phyloP scores from a whole-genome alignment of 2,329 filamentous ascomycete genomes.

The Fusarium goolgardi region DNA sequence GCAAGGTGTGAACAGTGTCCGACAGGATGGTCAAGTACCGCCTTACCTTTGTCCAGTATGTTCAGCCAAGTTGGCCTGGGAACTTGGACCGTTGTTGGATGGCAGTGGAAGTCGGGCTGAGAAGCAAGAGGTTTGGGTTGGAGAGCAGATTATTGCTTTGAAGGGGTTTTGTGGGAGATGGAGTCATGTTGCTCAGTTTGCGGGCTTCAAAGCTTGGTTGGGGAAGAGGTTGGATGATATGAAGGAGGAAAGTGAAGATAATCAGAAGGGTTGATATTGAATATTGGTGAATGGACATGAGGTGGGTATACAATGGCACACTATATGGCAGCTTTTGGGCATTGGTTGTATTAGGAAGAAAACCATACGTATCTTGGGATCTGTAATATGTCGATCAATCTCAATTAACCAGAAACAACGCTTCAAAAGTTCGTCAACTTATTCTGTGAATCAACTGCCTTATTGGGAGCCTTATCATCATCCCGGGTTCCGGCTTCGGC shows the following conservation, averaged over 20 bases:
- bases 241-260: background rate
- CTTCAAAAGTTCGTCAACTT: constrained; percentile 19
- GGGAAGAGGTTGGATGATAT: constrained; percentile 26
- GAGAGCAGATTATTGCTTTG: constrained; percentile 56
- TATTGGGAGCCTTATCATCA: constrained; percentile 22
- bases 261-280: background rate
- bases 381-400: background rate
- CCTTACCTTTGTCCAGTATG: constrained; percentile 73
- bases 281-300: background rate
- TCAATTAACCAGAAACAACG: background rate
- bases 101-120: constrained; percentile 35
- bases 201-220: constrained; percentile 60
- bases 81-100: constrained; percentile 3
- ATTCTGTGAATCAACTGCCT: constrained; percentile 18
- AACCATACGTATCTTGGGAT: too few relatives aligned
- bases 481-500: constrained; percentile 29
- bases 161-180: constrained; percentile 56
- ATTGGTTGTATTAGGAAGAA: too few relatives aligned
- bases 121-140: constrained; percentile 32
- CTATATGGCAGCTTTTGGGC: too few relatives aligned
- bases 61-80: constrained; percentile 61
- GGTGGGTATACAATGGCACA: background rate
- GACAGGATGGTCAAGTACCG: constrained; percentile 70
- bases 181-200: constrained; percentile 58
- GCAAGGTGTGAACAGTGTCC: constrained; percentile 68